Base-by-base conservation (phyloP, 257 asterid genomes). In the Marsdenia floribunda region DNA sequence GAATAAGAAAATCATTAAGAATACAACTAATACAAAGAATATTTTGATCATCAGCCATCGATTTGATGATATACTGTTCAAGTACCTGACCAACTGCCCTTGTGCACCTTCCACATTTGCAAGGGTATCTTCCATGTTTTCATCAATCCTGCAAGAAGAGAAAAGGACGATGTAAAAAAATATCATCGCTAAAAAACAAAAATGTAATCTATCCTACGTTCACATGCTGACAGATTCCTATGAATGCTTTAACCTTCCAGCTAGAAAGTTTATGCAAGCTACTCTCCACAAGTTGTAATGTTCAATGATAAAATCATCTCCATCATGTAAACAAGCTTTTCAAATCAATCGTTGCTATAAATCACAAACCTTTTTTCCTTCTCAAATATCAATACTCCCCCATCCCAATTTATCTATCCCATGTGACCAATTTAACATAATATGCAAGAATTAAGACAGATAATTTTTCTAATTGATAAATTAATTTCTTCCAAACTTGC, bases 101-200 rank as follows among this genome's bases (percentile, higher is more conserved):
- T 88, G 90, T 68, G 93, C 96, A 53, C 96, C 93, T 80, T 92
- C 96, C 22, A 92, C 95, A 76, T 89, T 89, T 79, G 92, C 75
- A 52, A 90, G 80, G 29, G 97, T 83, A 78, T 90, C 93, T 2
- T 90, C 97, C 85, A 92, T 89, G 89, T 92, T 82, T 77, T 92
- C 97, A 49, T 92, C 97, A 77, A 92, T 92, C 82, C 97, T 91
- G 91, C 77, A 72, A 75, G 33, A 15, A 57, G 44, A 4, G 60
- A 33, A 16, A 67, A 46, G 68, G 42, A 35, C 16, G 22, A 80
- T 70, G 38, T 63, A 72, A 46, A 29, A 46, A 29, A 58, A 50
- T 70, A 49, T 13, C 42, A 40, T 49, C 49, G 55, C 57, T n/a
- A 55, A 42, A 68, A 67, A 61, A 60, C 76, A 71, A 73, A 57